Base-by-base conservation (phyloP, 345 rosid genomes). In the Hypericum perforatum region DNA sequence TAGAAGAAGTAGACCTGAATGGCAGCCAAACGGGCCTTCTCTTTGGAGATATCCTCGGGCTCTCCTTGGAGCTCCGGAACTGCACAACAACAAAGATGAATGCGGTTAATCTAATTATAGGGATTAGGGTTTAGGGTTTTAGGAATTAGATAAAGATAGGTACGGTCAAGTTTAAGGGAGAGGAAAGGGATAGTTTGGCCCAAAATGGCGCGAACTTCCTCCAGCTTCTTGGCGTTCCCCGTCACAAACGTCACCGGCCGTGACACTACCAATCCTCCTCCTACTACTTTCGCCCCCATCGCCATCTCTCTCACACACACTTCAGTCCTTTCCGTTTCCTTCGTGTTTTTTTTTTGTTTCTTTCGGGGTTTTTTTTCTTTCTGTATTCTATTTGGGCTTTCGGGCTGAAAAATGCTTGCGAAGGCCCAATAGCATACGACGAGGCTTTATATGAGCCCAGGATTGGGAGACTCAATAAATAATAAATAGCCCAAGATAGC, bases 41-140 rank as follows among this genome's bases (percentile, higher is more conserved):
- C 80, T 41, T 80, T 92, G 44, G 94, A 88, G 54, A 92, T 88
- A 46, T 71, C 85, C 62, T 80, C 90, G 43, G 97, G 97, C 59
- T 89, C 94, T 12, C 98, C 98, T 76, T 92, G 98, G 53, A 85
- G 66, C 63, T 92, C 94, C 32, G 97, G 97, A 60, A 92, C 98
- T 87, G 54, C 9, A 55, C 52, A 29, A 36, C 43, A 11, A 52
- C 5, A 9, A 5, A 22, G 9, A 16, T 39, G 45, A 11, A 16
- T 2, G 36, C 6, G 11, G 58, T 6, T 16, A 7, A 8, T 8
- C 22, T 7, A 37, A 54, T 14, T 7, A 45, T 11, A 53, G 12
- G n/a, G 13, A 22, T 7, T 5, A 5, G 3, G 13, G 5, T 43
- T 45, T 37, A 49, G 46, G 54, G 54, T 32, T 9, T n/a, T 8